Conservation (phyloP, 208 protist species). For the Wallacemonas sp. region DNA sequence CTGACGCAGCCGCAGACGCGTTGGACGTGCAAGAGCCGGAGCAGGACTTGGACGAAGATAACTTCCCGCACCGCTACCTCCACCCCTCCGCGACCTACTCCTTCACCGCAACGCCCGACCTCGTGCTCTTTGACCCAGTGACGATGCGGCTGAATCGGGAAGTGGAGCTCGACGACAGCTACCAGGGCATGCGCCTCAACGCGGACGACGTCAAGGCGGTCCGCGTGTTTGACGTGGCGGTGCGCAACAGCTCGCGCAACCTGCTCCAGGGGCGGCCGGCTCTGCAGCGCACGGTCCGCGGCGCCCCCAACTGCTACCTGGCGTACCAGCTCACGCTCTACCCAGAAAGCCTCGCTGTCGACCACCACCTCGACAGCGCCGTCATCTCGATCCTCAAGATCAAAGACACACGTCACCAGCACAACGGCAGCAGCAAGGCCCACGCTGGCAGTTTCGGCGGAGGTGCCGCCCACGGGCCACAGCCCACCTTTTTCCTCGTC, state of each 20-base stretch:
- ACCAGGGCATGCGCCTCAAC: slow-evolving; percentile 71
- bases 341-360: slow-evolving; percentile 53
- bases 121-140: slow-evolving; percentile 49
- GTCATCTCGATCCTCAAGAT: slow-evolving; percentile 56
- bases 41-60: slow-evolving; percentile 78
- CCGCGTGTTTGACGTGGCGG: slow-evolving; percentile 77
- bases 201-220: slow-evolving; percentile 57
- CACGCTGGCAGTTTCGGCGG: slow-evolving; percentile 15
- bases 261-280: slow-evolving; percentile 62
- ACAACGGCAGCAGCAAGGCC: neutral
- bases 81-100: slow-evolving; percentile 71
- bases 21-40: too few relatives aligned
- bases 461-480: neutral
- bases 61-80: slow-evolving; percentile 82
- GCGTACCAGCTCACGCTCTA: slow-evolving; percentile 82
- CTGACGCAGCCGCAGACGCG: too few relatives aligned
- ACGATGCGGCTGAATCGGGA: slow-evolving; percentile 55
- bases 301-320: slow-evolving; percentile 55
- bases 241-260: slow-evolving; percentile 74
- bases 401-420: neutral
- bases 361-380: slow-evolving; percentile 60
- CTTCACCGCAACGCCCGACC: slow-evolving; percentile 39
- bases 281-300: slow-evolving; percentile 60
- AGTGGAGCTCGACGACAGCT: slow-evolving; percentile 59
- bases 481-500: slow-evolving; percentile 46